Percentiles rank a stretch among this genome's conserved stretches.
Evolutionary conservation across 495 filamentous ascomycete species (phyloP).

Genomic region (Aspergillus biplanus): DNA sequence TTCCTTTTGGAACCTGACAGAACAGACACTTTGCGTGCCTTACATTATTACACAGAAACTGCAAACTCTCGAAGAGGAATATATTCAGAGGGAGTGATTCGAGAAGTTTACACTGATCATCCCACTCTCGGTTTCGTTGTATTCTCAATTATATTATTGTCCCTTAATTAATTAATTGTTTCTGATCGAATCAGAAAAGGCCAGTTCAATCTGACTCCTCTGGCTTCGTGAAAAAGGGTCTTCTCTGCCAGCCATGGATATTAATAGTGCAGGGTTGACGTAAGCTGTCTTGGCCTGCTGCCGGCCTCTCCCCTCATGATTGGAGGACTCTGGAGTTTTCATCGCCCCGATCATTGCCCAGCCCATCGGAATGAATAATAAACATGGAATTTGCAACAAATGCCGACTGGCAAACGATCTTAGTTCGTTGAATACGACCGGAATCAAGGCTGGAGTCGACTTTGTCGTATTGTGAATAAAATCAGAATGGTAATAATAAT

Average conservation of each 20-base stretch:
- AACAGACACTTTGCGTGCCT: neutral
- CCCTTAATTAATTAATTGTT: too few relatives aligned
- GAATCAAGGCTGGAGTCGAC: too few relatives aligned
- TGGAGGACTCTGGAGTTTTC: conserved; percentile 4
- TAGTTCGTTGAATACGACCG: too few relatives aligned
- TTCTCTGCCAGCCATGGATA: neutral
- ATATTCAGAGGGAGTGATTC: too few relatives aligned
- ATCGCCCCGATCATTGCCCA: neutral
- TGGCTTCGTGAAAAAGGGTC: conserved; percentile 1
- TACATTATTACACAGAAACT: neutral
- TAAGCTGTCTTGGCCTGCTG: conserved; percentile 21
- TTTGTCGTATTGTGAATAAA: too few relatives aligned
- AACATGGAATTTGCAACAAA: neutral
- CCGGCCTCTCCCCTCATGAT: neutral
- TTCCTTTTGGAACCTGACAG: neutral
- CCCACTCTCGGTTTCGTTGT: too few relatives aligned
- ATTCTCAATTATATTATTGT: too few relatives aligned
- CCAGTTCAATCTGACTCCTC: neutral
- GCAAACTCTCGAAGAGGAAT: too few relatives aligned
- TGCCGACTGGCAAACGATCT: neutral
- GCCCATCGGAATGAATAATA: too few relatives aligned
- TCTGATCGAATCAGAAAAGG: too few relatives aligned
- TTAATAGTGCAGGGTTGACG: conserved; percentile 19
- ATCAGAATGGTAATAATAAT: too few relatives aligned
- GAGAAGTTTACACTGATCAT: too few relatives aligned